phyloP scores from a whole-genome alignment of 805 yeast species.

The Wickerhamomyces bisporus region DNA sequence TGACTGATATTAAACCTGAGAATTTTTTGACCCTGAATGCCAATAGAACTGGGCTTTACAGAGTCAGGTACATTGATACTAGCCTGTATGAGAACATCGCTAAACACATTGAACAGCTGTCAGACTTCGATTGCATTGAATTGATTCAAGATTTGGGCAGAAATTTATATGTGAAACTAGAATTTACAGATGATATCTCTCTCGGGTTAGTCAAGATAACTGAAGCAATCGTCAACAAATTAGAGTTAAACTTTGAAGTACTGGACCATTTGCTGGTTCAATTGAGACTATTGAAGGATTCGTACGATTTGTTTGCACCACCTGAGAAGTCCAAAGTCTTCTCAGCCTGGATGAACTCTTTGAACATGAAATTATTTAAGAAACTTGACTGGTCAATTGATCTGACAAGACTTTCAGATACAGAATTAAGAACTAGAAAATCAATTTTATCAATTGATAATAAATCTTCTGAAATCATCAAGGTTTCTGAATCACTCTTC shows the following conservation, averaged over 20 bases:
- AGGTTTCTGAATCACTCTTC: constrained; percentile 36
- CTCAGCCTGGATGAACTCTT: constrained; percentile 10
- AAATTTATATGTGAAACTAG: constrained; percentile 25
- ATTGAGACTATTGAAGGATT: constrained; percentile 19
- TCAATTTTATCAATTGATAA: constrained; percentile 37
- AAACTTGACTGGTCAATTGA: constrained; percentile 36
- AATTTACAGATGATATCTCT: constrained; percentile 24
- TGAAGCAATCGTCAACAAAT: constrained; percentile 8
- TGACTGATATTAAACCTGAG: constrained; percentile 17
- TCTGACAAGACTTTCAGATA: constrained; percentile 29
- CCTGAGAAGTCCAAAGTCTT: constrained; percentile 5
- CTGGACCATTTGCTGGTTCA: constrained; percentile 24
- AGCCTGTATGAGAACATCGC: constrained; percentile 24
- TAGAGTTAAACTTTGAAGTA: constrained; percentile 19
- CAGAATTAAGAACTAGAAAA: constrained; percentile 41
- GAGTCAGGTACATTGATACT: constrained; percentile 39
- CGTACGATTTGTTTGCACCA: constrained; percentile 13
- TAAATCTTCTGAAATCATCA: constrained; percentile 15
- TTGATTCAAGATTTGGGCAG: constrained; percentile 29
- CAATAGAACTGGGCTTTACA: constrained; percentile 41
- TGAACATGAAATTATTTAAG: constrained; percentile 18
- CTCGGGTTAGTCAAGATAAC: constrained; percentile 25
- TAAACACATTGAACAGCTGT: constrained; percentile 16
- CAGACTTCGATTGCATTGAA: constrained; percentile 25
- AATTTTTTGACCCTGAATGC: constrained; percentile 38